Evolutionary conservation across 768 basidiomycete species (phyloP).

Genomic region (Rhodosporidiobolus odoratus): DNA sequence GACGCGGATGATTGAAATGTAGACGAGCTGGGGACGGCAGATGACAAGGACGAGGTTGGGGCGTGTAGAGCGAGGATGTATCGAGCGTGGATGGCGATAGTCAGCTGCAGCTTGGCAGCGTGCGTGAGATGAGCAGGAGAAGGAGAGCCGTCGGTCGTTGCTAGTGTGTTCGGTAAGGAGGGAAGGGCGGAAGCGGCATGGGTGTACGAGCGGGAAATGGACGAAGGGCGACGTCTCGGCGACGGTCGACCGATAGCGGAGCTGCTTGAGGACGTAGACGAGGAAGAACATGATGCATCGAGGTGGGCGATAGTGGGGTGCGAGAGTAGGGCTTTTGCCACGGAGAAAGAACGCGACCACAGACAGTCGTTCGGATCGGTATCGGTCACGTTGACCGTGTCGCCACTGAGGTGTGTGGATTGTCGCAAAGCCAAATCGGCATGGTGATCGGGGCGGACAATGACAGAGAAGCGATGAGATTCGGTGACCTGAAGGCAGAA

Average conservation of each 20-base stretch:
- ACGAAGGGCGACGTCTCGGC: neutral
- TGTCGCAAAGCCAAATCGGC: no score
- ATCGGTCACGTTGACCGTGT: neutral
- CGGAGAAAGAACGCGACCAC: neutral
- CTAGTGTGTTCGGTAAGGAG: neutral
- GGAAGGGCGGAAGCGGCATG: slow-evolving; percentile 11
- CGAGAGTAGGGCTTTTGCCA: neutral
- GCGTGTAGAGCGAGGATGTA: slow-evolving; percentile 34
- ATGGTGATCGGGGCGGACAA: slow-evolving; percentile 2
- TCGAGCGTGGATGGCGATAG: slow-evolving; percentile 24
- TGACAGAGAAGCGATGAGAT: slow-evolving; percentile 26
- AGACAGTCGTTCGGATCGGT: neutral
- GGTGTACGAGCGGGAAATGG: slow-evolving; percentile 27
- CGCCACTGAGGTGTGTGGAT: neutral
- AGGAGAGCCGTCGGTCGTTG: neutral
- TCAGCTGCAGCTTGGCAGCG: slow-evolving; percentile 9
- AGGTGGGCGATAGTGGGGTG: slow-evolving; percentile 14
- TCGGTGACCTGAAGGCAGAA: slow-evolving; percentile 18
- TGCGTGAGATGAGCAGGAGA: neutral
- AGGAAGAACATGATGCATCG: neutral
- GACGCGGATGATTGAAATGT: no score
- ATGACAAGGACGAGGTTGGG: no score
- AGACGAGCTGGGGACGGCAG: no score
- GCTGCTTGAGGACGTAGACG: neutral
- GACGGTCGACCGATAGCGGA: neutral